Percentiles rank a stretch among this genome's conserved stretches.
phyloP scores from a whole-genome alignment of 805 yeast genomes.

The Pichia manshurica region DNA sequence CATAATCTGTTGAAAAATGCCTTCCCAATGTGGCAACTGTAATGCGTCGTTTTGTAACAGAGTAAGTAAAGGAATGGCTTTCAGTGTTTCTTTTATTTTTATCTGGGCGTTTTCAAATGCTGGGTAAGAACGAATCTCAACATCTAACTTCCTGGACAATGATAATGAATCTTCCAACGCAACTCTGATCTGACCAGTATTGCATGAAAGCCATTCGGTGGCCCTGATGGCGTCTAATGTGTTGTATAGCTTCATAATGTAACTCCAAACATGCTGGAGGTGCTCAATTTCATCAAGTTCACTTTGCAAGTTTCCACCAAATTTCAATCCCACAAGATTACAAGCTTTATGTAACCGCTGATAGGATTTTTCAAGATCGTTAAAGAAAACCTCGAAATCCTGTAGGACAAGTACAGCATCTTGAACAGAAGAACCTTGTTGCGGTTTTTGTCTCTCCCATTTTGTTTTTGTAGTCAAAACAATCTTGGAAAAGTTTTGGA shows the following conservation, averaged over 20 bases:
- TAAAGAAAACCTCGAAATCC: constrained; percentile 20
- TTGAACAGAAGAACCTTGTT: constrained; percentile 37
- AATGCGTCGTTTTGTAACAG: constrained; percentile 53
- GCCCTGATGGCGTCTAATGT: constrained; percentile 38
- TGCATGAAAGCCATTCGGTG: constrained; percentile 44
- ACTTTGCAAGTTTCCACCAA: constrained; percentile 20
- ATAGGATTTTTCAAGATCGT: constrained; percentile 12
- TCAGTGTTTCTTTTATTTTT: constrained; percentile 36
- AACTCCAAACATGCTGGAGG: constrained; percentile 57
- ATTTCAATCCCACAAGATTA: constrained; percentile 25
- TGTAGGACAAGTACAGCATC: constrained; percentile 39
- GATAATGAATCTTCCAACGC: constrained; percentile 46
- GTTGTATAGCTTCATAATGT: constrained; percentile 47
- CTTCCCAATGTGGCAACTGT: constrained; percentile 62
- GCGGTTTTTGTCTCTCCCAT: constrained; percentile 31
- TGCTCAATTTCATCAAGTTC: constrained; percentile 48
- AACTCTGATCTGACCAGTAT: constrained; percentile 39
- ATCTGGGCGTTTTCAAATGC: constrained; percentile 59
- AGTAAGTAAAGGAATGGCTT: constrained; percentile 34
- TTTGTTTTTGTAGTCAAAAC: neutral
- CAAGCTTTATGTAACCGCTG: constrained; percentile 31
- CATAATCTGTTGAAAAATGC: constrained; percentile 33
- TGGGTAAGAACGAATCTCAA: constrained; percentile 55
- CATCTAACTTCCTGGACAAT: constrained; percentile 47
- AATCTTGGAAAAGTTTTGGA: neutral